Conservation (phyloP, 2,329 filamentous ascomycete species). For the Aspergillus calidoustus region DNA sequence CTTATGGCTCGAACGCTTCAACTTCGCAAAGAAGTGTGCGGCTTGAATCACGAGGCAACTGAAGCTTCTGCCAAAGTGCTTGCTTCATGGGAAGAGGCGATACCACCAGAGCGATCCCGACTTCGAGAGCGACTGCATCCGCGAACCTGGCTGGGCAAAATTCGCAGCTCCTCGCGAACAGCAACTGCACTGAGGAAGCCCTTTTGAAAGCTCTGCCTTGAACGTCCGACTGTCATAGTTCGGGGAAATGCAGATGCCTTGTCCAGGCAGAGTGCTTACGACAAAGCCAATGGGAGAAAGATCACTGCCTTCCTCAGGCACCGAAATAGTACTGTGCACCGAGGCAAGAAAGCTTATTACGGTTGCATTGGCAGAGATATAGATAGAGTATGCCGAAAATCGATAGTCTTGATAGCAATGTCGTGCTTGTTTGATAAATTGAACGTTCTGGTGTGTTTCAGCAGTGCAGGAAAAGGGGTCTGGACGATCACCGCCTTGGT, state of each 20-base stretch:
- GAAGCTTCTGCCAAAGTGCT: background rate
- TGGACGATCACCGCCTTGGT: conserved; percentile 25
- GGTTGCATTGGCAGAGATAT: background rate
- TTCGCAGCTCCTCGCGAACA: no score
- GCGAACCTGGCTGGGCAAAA: no score
- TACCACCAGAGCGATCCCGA: no score
- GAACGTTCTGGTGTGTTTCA: background rate
- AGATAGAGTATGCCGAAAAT: background rate
- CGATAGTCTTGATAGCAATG: background rate
- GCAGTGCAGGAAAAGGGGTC: conserved; percentile 20
- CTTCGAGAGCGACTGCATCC: no score
- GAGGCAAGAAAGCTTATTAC: background rate
- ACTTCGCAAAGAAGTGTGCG: conserved; percentile 3
- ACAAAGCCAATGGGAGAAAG: background rate
- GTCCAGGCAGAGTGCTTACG: background rate
- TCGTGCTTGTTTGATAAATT: background rate
- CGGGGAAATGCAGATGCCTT: background rate
- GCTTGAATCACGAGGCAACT: background rate
- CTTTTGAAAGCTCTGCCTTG: no score
- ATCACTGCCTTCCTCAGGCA: conserved; percentile 5
- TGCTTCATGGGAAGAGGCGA: background rate
- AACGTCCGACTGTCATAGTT: background rate
- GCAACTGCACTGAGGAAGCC: no score
- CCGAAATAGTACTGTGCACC: background rate
- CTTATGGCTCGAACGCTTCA: conserved; percentile 8